Conservation (phyloP, 768 basidiomycete species). For the Suillus alpinus region DNA sequence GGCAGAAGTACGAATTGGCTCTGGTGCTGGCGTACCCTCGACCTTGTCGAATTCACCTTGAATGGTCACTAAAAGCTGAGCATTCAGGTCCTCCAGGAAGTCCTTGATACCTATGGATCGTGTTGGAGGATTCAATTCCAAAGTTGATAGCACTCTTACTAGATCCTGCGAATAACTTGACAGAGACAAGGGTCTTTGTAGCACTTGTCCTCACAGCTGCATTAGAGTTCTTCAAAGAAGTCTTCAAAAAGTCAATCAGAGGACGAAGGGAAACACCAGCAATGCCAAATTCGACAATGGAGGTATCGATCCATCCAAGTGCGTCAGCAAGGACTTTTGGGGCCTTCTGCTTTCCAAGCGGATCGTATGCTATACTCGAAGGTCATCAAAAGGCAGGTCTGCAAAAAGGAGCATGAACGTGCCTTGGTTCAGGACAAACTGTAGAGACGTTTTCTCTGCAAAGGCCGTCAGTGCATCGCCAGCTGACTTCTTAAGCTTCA, state of each 20-base stretch:
- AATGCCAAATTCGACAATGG: slow-evolving; percentile 88
- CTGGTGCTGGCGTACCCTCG: slow-evolving; percentile 71
- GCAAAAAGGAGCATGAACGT: slow-evolving; percentile 19
- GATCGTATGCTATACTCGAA: slow-evolving; percentile 74
- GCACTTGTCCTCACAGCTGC: slow-evolving; percentile 91
- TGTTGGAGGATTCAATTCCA: background rate
- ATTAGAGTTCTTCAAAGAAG: slow-evolving; percentile 87
- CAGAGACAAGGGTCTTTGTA: slow-evolving; percentile 87
- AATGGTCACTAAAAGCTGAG: slow-evolving; percentile 90
- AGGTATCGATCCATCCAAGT: slow-evolving; percentile 81
- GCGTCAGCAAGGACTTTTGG: slow-evolving; percentile 96
- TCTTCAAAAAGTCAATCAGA: slow-evolving; percentile 90
- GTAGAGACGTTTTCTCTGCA: slow-evolving; percentile 89
- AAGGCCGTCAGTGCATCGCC: slow-evolving; percentile 82
- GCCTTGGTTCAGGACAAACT: slow-evolving; percentile 94
- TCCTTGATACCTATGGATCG: slow-evolving; percentile 75
- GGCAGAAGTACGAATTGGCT: slow-evolving; percentile 71
- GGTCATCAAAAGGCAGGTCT: slow-evolving; percentile 9
- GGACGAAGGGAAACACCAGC: slow-evolving; percentile 77
- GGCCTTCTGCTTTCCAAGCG: slow-evolving; percentile 92
- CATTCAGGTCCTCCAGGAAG: slow-evolving; percentile 90
- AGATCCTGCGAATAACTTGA: slow-evolving; percentile 88
- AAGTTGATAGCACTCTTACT: slow-evolving; percentile 43
- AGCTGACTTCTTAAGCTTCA: slow-evolving; percentile 95
- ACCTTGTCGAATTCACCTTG: slow-evolving; percentile 90